Conservation (phyloP, 78 protist genomes). For the Dictyostelium brefeldianum region DNA sequence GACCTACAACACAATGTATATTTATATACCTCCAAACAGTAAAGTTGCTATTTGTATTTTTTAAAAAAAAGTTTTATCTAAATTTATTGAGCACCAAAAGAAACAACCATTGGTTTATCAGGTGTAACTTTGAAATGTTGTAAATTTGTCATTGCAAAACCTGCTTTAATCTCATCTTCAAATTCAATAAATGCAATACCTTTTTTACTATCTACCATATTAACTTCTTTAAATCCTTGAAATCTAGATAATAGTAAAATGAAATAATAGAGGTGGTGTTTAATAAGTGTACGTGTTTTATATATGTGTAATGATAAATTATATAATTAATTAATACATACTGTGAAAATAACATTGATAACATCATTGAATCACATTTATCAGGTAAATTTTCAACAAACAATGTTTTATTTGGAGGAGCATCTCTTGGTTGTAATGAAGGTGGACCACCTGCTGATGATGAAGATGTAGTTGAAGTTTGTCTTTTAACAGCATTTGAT, state of each 20-base stretch:
- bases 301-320: neutral
- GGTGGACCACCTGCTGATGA: neutral
- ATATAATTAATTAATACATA: conserved; percentile 36
- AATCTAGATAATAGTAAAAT: conserved; percentile 41
- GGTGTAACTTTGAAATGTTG: conserved; percentile 81
- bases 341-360: conserved; percentile 90
- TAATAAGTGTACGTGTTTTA: neutral
- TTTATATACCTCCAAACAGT: too few relatives aligned
- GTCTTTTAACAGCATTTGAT: neutral
- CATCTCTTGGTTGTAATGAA: conserved; percentile 66
- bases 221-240: conserved; percentile 91
- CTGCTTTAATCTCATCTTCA: conserved; percentile 81
- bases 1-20: too few relatives aligned
- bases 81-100: conserved; percentile 71
- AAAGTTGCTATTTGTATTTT: neutral
- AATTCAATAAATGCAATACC: conserved; percentile 96
- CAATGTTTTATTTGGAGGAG: conserved; percentile 87
- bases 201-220: conserved; percentile 87
- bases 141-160: conserved; percentile 81
- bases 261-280: neutral
- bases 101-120: conserved; percentile 82
- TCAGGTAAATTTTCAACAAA: conserved; percentile 92
- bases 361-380: conserved; percentile 82
- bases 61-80: neutral
- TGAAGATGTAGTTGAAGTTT: conserved; percentile 10